Base-by-base conservation (phyloP, 2,329 filamentous ascomycete species). In the Trichoderma atrobrunneum region DNA sequence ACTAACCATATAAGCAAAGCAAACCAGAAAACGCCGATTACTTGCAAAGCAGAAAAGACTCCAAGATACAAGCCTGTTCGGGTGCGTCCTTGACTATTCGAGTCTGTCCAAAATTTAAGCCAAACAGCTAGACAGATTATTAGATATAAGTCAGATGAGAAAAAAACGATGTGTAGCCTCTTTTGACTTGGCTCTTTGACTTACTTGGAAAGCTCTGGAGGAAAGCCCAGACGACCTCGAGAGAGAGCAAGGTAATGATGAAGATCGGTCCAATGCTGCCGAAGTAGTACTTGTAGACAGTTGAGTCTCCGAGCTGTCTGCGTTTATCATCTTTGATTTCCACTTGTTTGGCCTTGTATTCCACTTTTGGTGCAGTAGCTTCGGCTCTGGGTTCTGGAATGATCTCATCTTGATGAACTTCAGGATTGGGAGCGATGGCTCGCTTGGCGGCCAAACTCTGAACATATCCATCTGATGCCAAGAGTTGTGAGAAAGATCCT, bases 41-140 rank as follows among this genome's bases (percentile, higher is more conserved):
- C 24, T 57, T 80, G 78, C 1, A 79, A 57, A 7, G 73, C 73
- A 26, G 76, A 68, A 34, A 78, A 78, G 7, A 79, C 61, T 7
- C 78, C 77, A 14, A 80, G 75, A 65, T 79, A 76, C 0, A 60
- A 16, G 8, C 65, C 56, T 2, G 65, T 7, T 59, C 14, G n/a
- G 10, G 72, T 14, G 21, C 68, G 64, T 18, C 62, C 67, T 10
- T 68, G 64, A 1, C 70, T 21, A 28, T 75, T 77, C 5, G 77
- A 74, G 26, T 78, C 76, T 0, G 75, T 73, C 79, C 78, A 80
- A 4, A 79, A 76, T 8, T 78, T 78, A 28, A 80, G 75, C 79
- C 79, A 80, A n/a, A 80, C 75, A 57, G 75, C 78, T 79, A 61
- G 0, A 1, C 8, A n/a, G 2, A 7, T 30, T 8, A 11, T 60